Percentiles rank a stretch among this genome's conserved stretches.
These are phyloP conservation scores for Elsinoe fawcettii DNA, from an alignment of 2,329 filamentous ascomycete species.

Conservation along the genomic window DNA sequence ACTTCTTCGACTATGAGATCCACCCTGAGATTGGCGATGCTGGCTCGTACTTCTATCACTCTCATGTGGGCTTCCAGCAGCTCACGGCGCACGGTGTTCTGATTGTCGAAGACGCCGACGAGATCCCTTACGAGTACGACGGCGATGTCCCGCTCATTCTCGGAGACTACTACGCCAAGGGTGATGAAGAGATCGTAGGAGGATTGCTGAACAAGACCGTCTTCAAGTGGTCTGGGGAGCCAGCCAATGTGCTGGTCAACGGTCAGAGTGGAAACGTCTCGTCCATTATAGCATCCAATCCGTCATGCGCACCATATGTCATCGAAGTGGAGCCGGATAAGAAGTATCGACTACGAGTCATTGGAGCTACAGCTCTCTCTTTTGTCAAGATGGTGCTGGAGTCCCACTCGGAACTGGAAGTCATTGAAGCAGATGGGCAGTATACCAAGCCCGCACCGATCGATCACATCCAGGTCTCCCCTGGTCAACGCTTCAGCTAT, in stretches of 20 bases:
- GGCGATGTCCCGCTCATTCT: slow-evolving; percentile 52
- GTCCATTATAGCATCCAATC: background rate
- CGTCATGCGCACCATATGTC: slow-evolving; percentile 33
- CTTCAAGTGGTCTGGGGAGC: slow-evolving; percentile 54
- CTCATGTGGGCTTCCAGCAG: slow-evolving; percentile 57
- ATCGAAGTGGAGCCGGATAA: slow-evolving; percentile 53
- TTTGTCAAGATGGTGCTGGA: slow-evolving; percentile 50
- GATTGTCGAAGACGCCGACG: slow-evolving; percentile 45
- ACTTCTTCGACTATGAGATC: slow-evolving; percentile 63
- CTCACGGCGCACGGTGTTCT: slow-evolving; percentile 51
- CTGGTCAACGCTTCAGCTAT: slow-evolving; percentile 53
- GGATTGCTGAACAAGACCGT: slow-evolving; percentile 41
- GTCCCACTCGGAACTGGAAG: slow-evolving; percentile 46
- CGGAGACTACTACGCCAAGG: slow-evolving; percentile 50
- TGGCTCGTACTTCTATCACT: slow-evolving; percentile 62
- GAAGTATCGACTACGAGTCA: slow-evolving; percentile 55
- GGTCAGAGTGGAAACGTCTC: slow-evolving; percentile 34
- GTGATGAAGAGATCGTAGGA: slow-evolving; percentile 45
- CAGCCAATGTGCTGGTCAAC: slow-evolving; percentile 51
- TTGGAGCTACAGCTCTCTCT: slow-evolving; percentile 51
- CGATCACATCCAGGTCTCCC: slow-evolving; percentile 47
- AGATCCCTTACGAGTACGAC: slow-evolving; percentile 52
- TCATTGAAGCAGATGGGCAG: slow-evolving; percentile 52
- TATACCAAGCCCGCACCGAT: slow-evolving; percentile 46
- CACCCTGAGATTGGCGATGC: slow-evolving; percentile 46